phyloP scores from a whole-genome alignment of 2,329 filamentous ascomycete genomes.

The Xylariaceae sp. region DNA sequence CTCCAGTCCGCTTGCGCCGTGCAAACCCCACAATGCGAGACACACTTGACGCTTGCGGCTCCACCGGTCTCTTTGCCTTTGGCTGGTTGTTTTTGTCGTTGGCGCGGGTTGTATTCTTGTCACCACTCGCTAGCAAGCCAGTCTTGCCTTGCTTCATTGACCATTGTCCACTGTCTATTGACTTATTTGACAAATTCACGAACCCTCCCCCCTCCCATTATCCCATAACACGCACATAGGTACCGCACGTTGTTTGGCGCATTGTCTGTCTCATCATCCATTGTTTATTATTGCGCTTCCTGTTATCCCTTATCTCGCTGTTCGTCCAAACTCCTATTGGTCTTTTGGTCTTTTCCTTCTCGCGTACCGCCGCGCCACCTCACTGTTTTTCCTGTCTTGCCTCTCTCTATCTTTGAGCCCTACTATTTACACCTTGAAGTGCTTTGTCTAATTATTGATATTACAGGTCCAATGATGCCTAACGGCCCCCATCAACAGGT shows the following conservation, averaged over 20 bases:
- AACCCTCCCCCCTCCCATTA: slow-evolving; percentile 1
- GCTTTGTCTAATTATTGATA: slow-evolving; percentile 17
- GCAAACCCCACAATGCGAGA: slow-evolving; percentile 18
- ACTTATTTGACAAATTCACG: slow-evolving; percentile 11
- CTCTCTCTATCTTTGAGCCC: background rate
- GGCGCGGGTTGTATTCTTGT: slow-evolving; percentile 1
- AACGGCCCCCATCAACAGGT: slow-evolving; percentile 46
- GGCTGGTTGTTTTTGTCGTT: slow-evolving; percentile 9
- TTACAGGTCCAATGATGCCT: slow-evolving; percentile 51
- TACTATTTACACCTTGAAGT: background rate
- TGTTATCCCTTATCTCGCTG: slow-evolving; percentile 1
- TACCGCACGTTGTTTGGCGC: background rate
- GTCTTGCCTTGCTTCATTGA: background rate
- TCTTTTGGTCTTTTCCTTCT: slow-evolving; percentile 11
- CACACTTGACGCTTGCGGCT: slow-evolving; percentile 11
- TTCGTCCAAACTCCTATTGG: background rate
- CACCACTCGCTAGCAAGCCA: background rate
- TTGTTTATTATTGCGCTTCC: background rate
- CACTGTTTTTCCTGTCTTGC: background rate
- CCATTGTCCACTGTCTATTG: background rate
- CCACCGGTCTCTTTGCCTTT: slow-evolving; percentile 12
- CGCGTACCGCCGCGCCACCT: slow-evolving; percentile 4
- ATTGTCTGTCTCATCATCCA: background rate
- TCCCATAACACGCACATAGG: background rate
- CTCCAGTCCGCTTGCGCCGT: slow-evolving; percentile 14